Evolutionary conservation across 106 monocot species (phyloP).

Genomic region (Gastrodia elata): DNA sequence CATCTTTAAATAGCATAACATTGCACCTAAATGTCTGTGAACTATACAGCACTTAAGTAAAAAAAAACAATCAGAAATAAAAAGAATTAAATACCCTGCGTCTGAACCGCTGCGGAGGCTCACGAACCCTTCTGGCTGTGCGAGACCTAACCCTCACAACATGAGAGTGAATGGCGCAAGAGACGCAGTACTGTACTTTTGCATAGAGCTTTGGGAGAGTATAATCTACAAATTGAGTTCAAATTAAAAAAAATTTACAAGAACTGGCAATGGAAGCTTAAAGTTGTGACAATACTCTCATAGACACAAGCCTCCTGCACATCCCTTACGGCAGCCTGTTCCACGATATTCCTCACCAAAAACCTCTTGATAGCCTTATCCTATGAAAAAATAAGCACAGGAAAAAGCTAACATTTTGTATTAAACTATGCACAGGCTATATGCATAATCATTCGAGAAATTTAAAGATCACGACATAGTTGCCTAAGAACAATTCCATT

Average conservation of each 20-base stretch:
- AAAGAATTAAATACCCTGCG: constrained; percentile 25
- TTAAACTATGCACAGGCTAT: neutral
- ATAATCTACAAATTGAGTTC: constrained; percentile 15
- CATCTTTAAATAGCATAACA: no score
- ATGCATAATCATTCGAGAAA: neutral
- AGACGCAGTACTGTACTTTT: constrained; percentile 50
- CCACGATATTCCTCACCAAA: constrained; percentile 40
- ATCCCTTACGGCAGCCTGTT: constrained; percentile 40
- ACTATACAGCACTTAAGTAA: no score
- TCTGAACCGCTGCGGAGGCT: constrained; percentile 45
- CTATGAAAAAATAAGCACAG: neutral
- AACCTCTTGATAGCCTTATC: constrained; percentile 41
- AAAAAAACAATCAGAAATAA: neutral
- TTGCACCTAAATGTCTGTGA: no score
- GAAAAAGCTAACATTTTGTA: neutral
- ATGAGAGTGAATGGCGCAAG: constrained; percentile 59
- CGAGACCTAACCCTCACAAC: constrained; percentile 48
- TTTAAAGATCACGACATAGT: neutral
- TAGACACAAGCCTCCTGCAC: constrained; percentile 35
- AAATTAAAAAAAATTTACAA: neutral
- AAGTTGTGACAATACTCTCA: constrained; percentile 13
- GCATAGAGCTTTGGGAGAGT: constrained; percentile 56
- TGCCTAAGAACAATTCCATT: neutral
- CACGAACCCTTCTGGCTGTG: constrained; percentile 35
- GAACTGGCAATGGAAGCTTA: neutral